Evolutionary conservation across 148 eudicot species (phyloP).

Genomic region (Rhododendron henanense): DNA sequence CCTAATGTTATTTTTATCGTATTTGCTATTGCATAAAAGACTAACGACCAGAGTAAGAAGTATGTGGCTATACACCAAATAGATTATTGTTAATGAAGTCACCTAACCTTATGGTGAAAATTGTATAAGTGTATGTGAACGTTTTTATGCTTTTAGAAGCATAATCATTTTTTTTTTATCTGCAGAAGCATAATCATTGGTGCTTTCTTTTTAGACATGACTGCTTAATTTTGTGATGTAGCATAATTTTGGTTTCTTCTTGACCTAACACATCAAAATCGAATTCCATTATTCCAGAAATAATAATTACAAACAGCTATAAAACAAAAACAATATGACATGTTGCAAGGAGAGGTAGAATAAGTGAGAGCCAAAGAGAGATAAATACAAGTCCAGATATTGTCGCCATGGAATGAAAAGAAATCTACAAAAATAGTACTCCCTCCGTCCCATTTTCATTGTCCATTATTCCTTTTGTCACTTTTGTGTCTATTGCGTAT

Average conservation of each 20-base stretch:
- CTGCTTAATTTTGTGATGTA: background rate
- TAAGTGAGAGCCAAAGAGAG: background rate
- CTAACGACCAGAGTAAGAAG: background rate
- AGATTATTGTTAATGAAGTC: background rate
- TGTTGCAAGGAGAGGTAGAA: background rate
- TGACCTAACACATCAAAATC: background rate
- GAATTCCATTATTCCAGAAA: background rate
- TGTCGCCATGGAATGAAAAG: background rate
- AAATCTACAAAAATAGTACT: no score
- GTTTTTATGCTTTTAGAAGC: background rate
- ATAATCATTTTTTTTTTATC: no score
- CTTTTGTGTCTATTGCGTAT: no score
- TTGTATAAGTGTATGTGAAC: background rate
- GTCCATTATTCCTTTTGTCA: no score
- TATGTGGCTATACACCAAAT: background rate
- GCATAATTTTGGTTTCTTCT: background rate
- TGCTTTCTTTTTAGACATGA: background rate
- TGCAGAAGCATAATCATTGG: background rate
- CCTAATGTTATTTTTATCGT: background rate
- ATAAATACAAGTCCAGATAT: background rate
- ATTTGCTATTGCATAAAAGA: background rate
- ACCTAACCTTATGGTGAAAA: background rate
- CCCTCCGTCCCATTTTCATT: no score
- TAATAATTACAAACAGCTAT: background rate
- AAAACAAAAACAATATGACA: background rate